phyloP scores from a whole-genome alignment of 2,329 filamentous ascomycete species.

The Bipolaris victoriae region DNA sequence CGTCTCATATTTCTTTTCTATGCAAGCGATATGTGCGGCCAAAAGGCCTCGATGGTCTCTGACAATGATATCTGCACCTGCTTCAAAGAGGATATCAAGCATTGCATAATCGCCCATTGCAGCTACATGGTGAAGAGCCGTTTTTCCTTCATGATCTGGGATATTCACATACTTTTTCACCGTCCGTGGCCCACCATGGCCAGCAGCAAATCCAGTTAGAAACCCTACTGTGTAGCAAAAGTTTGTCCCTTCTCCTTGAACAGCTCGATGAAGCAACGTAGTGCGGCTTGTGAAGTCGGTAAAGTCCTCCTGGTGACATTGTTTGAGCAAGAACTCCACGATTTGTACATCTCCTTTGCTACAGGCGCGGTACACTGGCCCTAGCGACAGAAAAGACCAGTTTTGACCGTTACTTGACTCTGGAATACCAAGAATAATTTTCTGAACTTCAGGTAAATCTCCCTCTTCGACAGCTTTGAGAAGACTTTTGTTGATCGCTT shows the following conservation, averaged over 20 bases:
- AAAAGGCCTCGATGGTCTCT: neutral
- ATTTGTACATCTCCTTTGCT: neutral
- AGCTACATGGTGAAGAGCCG: neutral
- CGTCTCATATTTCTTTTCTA: neutral
- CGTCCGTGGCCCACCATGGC: no score
- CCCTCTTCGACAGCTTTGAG: no score
- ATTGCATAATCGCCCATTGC: neutral
- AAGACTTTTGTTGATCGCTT: no score
- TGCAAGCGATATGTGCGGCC: neutral
- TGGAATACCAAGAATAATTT: no score
- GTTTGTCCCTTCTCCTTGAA: neutral
- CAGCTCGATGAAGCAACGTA: neutral
- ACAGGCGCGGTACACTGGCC: neutral
- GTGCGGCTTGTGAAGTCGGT: neutral
- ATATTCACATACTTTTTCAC: neutral
- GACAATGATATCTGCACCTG: neutral
- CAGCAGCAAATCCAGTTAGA: neutral
- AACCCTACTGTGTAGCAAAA: no score
- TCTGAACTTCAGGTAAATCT: neutral
- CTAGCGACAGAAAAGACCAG: neutral
- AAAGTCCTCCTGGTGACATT: neutral
- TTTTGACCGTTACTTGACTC: neutral
- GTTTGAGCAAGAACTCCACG: neutral
- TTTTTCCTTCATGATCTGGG: neutral
- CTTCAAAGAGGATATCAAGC: neutral